Percentiles rank a stretch among this genome's conserved stretches.
These are phyloP conservation scores for Penicillium paradoxum DNA, from an alignment of 495 filamentous ascomycete genomes.

Conservation along the genomic window DNA sequence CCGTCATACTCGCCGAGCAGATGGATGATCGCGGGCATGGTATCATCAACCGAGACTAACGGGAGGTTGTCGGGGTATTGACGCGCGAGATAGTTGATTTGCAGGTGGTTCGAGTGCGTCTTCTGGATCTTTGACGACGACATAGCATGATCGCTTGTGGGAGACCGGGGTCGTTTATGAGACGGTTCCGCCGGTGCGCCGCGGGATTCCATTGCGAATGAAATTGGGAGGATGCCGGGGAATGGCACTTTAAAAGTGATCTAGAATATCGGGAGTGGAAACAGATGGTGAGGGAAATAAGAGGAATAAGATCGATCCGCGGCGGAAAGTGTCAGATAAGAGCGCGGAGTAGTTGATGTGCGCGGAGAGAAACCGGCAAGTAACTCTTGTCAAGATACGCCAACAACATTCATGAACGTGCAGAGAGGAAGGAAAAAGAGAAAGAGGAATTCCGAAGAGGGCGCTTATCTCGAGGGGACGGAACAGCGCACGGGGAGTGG, in stretches of 20 bases:
- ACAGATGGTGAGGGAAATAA: neutral
- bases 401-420: conserved; percentile 8
- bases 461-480: neutral
- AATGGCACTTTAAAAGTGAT: neutral
- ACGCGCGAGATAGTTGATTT: conserved; percentile 78
- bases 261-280: neutral
- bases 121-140: conserved; percentile 52
- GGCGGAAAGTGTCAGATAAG: conserved; percentile 2
- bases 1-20: conserved; percentile 77
- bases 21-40: conserved; percentile 56
- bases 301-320: neutral
- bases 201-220: conserved; percentile 36
- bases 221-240: neutral
- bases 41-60: conserved; percentile 55
- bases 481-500: conserved; percentile 9
- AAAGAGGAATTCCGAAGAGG: conserved; percentile 1
- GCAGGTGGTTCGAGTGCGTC: conserved; percentile 53
- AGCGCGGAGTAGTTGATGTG: conserved; percentile 10
- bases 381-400: neutral
- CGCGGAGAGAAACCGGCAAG: conserved; percentile 9
- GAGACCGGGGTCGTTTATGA: conserved; percentile 58
- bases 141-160: conserved; percentile 43
- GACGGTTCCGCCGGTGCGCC: conserved; percentile 35
- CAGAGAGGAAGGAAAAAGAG: conserved; percentile 10
- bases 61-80: conserved; percentile 58